Base-by-base conservation (phyloP, 1,284 basidiomycete genomes). In the Leccinum colubrinum region DNA sequence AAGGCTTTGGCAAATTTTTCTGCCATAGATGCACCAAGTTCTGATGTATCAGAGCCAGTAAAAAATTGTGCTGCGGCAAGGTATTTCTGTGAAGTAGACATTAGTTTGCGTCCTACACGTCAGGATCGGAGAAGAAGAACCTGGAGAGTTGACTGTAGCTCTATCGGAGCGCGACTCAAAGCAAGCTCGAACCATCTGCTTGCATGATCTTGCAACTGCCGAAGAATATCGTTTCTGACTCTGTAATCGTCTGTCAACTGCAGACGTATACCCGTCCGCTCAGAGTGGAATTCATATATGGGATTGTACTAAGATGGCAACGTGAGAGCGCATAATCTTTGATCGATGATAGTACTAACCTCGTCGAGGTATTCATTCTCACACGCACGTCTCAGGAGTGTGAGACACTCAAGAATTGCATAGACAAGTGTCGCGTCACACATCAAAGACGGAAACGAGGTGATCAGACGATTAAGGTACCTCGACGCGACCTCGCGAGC, bases 321-420 rank as follows among this genome's bases (percentile, higher is more conserved):
- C 50, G 30, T 67, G 43, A 67, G 64, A 4, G 20, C 0, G 14
- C 27, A 56, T 39, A 55, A 56, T 20, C 0, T 58, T 50, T 22
- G 20, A 59, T 46, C 30, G 41, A 12, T 51, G 14, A 41, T 57
- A 17, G 60, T 43, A 71, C 81, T 58, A 67, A 93, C 94, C 85
- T 98, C 97, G 76, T 98, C 94, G 9, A 86, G 81, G 71, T 88
- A 95, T 78, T 98, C 94, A 64, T 94, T 91, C 76, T 98, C 94
- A 72, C 95, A 96, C 1, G 92, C 88, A 58, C 88, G 85, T 60
- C 95, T 86, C 66, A 99, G 80, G 12, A 98, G 81, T 0, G 97
- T 98, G 62, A 99, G 81, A 51, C 95, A 89, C 74, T 99, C 97
- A 51, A 99, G 81, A 62, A 98, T 90, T 30, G 92, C 87, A 67